Evolutionary conservation across 2,329 filamentous ascomycete species (phyloP).

Genomic region (Epichloe uncinata): DNA sequence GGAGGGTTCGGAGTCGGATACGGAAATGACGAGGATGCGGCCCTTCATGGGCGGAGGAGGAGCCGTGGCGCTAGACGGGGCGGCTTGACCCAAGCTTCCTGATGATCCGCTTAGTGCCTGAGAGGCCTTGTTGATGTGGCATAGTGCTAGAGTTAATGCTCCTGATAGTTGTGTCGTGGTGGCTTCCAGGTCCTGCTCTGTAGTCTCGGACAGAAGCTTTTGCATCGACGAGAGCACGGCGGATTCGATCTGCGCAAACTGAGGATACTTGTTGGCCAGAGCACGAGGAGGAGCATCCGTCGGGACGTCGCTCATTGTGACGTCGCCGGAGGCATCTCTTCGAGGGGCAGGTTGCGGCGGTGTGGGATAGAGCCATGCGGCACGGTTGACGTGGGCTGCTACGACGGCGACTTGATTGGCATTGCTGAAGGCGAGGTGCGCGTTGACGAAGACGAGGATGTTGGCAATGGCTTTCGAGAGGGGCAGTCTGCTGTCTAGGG

Average conservation of each 20-base stretch:
- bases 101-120: conserved; percentile 49
- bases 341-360: conserved; percentile 17
- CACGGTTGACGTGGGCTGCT: conserved; percentile 75
- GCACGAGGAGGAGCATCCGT: conserved; percentile 19
- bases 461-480: conserved; percentile 75
- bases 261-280: conserved; percentile 80
- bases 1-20: conserved; percentile 68
- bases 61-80: conserved; percentile 19
- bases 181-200: conserved; percentile 48
- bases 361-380: conserved; percentile 77
- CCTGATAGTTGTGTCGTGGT: conserved; percentile 82
- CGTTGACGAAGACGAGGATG: conserved; percentile 91
- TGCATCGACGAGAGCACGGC: conserved; percentile 64
- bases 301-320: conserved; percentile 41
- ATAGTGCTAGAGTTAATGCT: conserved; percentile 76
- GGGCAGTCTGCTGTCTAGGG: conserved; percentile 59
- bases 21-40: conserved; percentile 80
- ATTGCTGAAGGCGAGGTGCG: conserved; percentile 87
- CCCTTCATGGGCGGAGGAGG: conserved; percentile 22
- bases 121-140: conserved; percentile 76
- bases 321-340: conserved; percentile 32
- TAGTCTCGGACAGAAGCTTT: conserved; percentile 58
- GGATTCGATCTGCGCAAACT: conserved; percentile 77
- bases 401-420: conserved; percentile 86
- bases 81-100: conserved; percentile 23